Base-by-base conservation (phyloP, 169 alveolate genomes). In the Cryptosporidium muris region DNA sequence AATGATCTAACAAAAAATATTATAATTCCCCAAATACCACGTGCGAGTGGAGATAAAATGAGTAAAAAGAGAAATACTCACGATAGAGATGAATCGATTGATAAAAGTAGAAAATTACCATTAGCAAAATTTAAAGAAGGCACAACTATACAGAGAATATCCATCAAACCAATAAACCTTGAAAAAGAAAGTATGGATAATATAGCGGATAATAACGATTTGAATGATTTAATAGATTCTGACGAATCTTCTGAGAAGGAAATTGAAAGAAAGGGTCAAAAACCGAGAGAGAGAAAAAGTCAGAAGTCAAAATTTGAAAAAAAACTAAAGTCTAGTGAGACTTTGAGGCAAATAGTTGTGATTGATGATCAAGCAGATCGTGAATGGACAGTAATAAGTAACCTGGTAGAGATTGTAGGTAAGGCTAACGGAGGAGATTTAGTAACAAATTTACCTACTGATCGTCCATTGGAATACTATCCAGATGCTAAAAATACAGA, bases 301-400 rank as follows among this genome's bases (percentile, higher is more conserved):
- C 53, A 14, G 67, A 74, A 8, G 34, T 58, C 54, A 58, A 34
- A 36, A 11, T 16, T 12, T 3, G 34, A 45, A 6, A 74, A 40
- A 37, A 38, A 54, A 4, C 48, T 12, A 2, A 25, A 60, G 54
- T 12, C 5, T 37, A 11, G 9, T 8, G 9, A 2, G 36, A 9
- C 12, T n/a, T 34, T 14, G 64, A 58, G 4, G 1, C 1, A 9
- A 53, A 64, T 49, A n/a, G 11, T n/a, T 14, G 54, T 12, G 47
- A 62, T 37, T 16, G 54, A 63, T 14, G 60, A 64, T 43, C 49
- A 45, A 11, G 85, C 85, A 16, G 85, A 74, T 60, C 40, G 58
- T 5, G 85, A 74, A 43, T 74, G 85, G 85, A 74, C 85, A 2
- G 51, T 74, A 2, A 74, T 74, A 14, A 58, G 74, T 60, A 54